Base-by-base conservation (phyloP, 495 filamentous ascomycete genomes). In the Xylaria intraflava region DNA sequence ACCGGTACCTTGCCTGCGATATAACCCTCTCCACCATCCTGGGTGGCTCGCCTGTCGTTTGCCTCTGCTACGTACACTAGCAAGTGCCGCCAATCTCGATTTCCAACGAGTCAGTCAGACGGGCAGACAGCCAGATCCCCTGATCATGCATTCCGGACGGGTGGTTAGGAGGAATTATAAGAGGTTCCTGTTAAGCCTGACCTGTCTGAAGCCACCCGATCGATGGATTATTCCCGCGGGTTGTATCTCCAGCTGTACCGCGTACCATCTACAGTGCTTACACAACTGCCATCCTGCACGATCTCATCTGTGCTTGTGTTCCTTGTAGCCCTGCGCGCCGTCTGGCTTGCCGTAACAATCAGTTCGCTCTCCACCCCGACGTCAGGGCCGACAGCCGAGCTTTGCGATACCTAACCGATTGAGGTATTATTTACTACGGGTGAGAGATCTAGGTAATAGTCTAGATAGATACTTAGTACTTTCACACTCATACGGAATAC, bases 21-120 rank as follows among this genome's bases (percentile, higher is more conserved):
- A n/a, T n/a, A n/a, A 64, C 61, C 43, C 20, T 48, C 43, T 42
- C 51, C 51, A 48, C 45, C 51, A 33, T 27, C 26, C n/a, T n/a
- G n/a, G n/a, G n/a, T n/a, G 35, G 20, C 14, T 26, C 41, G 31
- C 14, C 8, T 35, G 8, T 17, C 44, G 51, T 54, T 41, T 54
- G 51, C 30, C 33, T 8, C 35, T 38, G 35, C 35, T 38, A n/a
- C 35, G 11, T 8, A 8, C 14, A 19, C 38, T 40, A 19, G n/a
- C n/a, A n/a, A n/a, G 36, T 33, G 38, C 38, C 43, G 38, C 49
- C 49, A 31, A 40, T 31, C 49, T 51, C 24, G 17, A 43, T 26
- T n/a, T n/a, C n/a, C n/a, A n/a, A n/a, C 12, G 31, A 35, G 31
- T 29, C 27, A 29, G 27, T 29, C 27, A 35, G 31, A 35, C 31